phyloP scores from a whole-genome alignment of 2,329 filamentous ascomycete species.

The Aspergillus ochraceoroseus region DNA sequence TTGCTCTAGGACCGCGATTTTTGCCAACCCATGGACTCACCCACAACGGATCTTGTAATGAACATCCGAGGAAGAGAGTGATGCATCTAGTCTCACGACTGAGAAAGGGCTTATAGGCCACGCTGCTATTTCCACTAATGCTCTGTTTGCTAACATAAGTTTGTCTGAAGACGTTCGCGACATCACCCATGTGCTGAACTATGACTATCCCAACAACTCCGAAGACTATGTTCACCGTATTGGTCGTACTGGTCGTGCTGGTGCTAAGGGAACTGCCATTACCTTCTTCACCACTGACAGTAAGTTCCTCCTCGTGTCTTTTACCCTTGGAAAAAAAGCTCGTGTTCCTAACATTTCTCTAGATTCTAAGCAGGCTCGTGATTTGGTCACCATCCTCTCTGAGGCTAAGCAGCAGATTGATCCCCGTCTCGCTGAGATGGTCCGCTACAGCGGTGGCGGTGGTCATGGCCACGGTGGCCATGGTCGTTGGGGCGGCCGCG shows the following conservation, averaged over 20 bases:
- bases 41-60: slow-evolving; percentile 41
- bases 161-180: slow-evolving; percentile 93
- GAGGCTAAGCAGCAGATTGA: slow-evolving; percentile 99
- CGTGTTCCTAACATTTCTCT: slow-evolving; percentile 20
- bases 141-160: slow-evolving; percentile 70
- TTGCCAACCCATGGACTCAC: slow-evolving; percentile 51
- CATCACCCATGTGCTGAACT: slow-evolving; percentile 99
- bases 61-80: slow-evolving; percentile 53
- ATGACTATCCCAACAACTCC: slow-evolving; percentile 97
- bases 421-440: slow-evolving; percentile 92
- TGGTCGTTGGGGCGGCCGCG: slow-evolving; percentile 56
- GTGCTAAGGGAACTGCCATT: slow-evolving; percentile 90
- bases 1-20: slow-evolving; percentile 61
- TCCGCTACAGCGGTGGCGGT: slow-evolving; percentile 80
- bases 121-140: slow-evolving; percentile 44
- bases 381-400: slow-evolving; percentile 84
- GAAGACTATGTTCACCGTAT: slow-evolving; percentile 67
- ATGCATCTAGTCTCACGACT: slow-evolving; percentile 58
- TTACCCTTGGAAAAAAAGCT: too few species aligned
- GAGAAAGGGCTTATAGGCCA: slow-evolving; percentile 50
- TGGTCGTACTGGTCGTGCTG: slow-evolving; percentile 65
- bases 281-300: slow-evolving; percentile 99
- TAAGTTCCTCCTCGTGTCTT: slow-evolving; percentile 54
- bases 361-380: slow-evolving; percentile 94
- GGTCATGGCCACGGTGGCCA: slow-evolving; percentile 62